Conservation (phyloP, 2,329 filamentous ascomycete species). For the Colletotrichum siamense region DNA sequence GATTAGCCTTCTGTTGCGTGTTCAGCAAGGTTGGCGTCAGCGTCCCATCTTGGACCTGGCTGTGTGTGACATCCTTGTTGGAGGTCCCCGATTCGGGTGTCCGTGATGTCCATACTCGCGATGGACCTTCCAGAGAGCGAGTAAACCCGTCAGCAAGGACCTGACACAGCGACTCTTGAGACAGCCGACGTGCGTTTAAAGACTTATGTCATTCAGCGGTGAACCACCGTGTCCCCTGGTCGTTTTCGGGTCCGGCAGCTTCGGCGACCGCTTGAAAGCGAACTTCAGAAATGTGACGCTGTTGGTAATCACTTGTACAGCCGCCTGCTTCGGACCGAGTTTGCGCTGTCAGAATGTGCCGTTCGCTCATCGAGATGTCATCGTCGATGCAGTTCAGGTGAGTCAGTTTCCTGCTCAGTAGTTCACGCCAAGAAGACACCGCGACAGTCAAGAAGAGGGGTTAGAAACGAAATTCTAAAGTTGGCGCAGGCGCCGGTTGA, state of each 20-base stretch:
- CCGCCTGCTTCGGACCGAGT: background rate
- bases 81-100: background rate
- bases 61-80: background rate
- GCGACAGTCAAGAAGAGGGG: conserved; percentile 15
- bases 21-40: conserved; percentile 5
- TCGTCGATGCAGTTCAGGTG: background rate
- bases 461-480: background rate
- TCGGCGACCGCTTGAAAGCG: background rate
- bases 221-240: background rate
- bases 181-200: background rate
- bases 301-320: background rate
- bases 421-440: background rate
- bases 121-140: background rate
- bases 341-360: background rate
- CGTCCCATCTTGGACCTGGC: background rate
- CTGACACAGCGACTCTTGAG: background rate
- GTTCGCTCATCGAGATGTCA: background rate
- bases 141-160: background rate
- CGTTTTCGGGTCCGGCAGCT: background rate
- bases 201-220: background rate
- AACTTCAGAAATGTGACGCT: background rate
- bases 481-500: background rate
- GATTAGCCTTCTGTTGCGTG: background rate
- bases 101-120: background rate
- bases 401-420: background rate